phyloP scores from a whole-genome alignment of 352 stramenopile species.

The Phytophthora colocasiae region DNA sequence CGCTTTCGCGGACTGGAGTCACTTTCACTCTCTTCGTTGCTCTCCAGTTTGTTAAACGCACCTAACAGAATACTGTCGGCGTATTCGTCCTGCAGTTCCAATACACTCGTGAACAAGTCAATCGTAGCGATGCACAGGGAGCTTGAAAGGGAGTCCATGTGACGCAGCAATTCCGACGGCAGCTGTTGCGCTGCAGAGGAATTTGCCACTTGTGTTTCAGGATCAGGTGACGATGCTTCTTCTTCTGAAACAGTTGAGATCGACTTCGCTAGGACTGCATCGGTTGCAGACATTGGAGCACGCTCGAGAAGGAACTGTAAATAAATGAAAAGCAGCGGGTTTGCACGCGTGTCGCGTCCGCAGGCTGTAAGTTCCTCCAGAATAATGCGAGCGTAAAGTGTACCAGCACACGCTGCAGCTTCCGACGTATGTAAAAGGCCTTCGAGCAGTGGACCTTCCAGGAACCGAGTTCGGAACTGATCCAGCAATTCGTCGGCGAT shows the following conservation, averaged over 20 bases:
- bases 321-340: conserved; percentile 80
- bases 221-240: conserved; percentile 5
- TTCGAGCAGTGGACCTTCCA: conserved; percentile 72
- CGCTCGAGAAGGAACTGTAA: conserved; percentile 81
- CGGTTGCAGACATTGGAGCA: conserved; percentile 1
- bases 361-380: conserved; percentile 84
- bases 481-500: conserved; percentile 80
- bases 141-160: conserved; percentile 82
- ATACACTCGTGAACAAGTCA: conserved; percentile 78
- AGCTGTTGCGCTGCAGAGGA: conserved; percentile 48
- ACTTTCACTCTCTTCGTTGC: conserved; percentile 14
- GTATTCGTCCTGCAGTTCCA: conserved; percentile 73
- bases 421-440: conserved; percentile 78
- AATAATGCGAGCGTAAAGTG: conserved; percentile 80
- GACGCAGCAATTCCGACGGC: conserved; percentile 75
- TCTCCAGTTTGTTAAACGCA: conserved; percentile 14
- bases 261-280: neutral
- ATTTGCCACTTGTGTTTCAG: conserved; percentile 15
- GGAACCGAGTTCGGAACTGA: conserved; percentile 77
- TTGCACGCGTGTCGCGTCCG: conserved; percentile 68
- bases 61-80: conserved; percentile 67
- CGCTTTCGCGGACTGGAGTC: conserved; percentile 28
- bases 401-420: conserved; percentile 63
- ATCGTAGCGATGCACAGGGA: conserved; percentile 86
- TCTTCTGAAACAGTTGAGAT: conserved; percentile 17